Conservation (phyloP, 2,329 filamentous ascomycete genomes). For the Raffaelea arxii region DNA sequence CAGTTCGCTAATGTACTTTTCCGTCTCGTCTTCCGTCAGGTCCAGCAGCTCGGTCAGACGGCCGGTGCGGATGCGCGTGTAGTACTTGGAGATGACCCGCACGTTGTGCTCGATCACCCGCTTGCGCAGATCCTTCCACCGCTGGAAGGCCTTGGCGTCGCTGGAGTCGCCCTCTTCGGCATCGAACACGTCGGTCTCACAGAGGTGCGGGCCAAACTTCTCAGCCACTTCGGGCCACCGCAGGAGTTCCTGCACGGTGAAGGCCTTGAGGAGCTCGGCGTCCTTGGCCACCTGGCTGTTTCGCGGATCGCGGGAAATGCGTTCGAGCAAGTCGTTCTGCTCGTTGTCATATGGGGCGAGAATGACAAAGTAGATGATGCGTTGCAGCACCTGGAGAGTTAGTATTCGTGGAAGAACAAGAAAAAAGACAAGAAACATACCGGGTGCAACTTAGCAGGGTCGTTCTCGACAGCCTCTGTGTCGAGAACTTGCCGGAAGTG, state of each 20-base stretch:
- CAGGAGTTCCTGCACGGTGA: conserved; percentile 95
- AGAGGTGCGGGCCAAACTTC: conserved; percentile 80
- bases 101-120: conserved; percentile 99
- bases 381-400: conserved; percentile 64
- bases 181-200: conserved; percentile 83
- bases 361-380: conserved; percentile 96
- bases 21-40: conserved; percentile 87
- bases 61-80: conserved; percentile 90
- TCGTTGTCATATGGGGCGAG: conserved; percentile 97
- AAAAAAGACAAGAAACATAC: conserved; percentile 41
- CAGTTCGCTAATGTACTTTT: conserved; percentile 96
- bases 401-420: neutral
- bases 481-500: conserved; percentile 95
- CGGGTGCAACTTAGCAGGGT: conserved; percentile 73
- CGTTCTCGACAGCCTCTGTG: conserved; percentile 88
- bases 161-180: conserved; percentile 50
- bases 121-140: conserved; percentile 94
- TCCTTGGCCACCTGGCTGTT: conserved; percentile 71
- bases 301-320: conserved; percentile 76
- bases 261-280: conserved; percentile 80
- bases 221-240: conserved; percentile 91
- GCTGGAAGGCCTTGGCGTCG: conserved; percentile 71
- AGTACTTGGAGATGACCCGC: conserved; percentile 95
- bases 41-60: conserved; percentile 87
- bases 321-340: conserved; percentile 92